Evolutionary conservation across 163 green algal genomes (phyloP), one percentile per base, ranked within the genome.

Genomic region (Volvox carteri): DNA sequence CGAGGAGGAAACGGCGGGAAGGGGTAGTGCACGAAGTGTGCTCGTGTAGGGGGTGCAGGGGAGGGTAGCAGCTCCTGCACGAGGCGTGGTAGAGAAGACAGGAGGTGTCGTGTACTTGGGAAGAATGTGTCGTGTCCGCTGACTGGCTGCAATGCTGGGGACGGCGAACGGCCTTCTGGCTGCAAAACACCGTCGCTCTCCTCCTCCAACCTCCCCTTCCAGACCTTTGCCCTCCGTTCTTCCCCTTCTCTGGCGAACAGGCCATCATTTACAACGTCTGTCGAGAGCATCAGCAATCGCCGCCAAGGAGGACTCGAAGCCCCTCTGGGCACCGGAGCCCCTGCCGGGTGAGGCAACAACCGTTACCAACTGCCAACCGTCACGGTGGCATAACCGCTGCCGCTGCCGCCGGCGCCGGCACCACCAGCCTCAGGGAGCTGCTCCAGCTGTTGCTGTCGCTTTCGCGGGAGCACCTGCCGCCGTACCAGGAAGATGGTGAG

Each of bases 201-300:
- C n/a, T n/a, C n/a, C n/a, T n/a, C n/a, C n/a, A n/a, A n/a, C n/a
- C n/a, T n/a, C n/a, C n/a, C n/a, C n/a, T n/a, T n/a, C n/a, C n/a
- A n/a, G n/a, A n/a, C n/a, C n/a, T n/a, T n/a, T n/a, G n/a, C n/a
- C n/a, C n/a, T n/a, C n/a, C n/a, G n/a, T n/a, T n/a, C n/a, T n/a
- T n/a, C 60, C 11, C 37, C 19, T 39, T 33, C 65, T 44, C 67
- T 25, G 18, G 21, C 70, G 37, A 41, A 14, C 81, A 89, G 84
- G 84, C 84, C 14, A 33, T 89, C 50, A 76, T 83, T 12, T 35
- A 83, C 52, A 75, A 75, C 84, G 60, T 84, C 14, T 89, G 84
- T 68, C 56, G 48, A 16, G 73, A 65, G 42, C 44, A 81, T 25
- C 70, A 18, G 33, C 16, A 33, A 42, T 33, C 30, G 65, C 65